A percentile compares a stretch with the other conserved stretches of the same genome.
Conservation (phyloP, 768 basidiomycete species). For the Macrolepiota albuminosa region DNA sequence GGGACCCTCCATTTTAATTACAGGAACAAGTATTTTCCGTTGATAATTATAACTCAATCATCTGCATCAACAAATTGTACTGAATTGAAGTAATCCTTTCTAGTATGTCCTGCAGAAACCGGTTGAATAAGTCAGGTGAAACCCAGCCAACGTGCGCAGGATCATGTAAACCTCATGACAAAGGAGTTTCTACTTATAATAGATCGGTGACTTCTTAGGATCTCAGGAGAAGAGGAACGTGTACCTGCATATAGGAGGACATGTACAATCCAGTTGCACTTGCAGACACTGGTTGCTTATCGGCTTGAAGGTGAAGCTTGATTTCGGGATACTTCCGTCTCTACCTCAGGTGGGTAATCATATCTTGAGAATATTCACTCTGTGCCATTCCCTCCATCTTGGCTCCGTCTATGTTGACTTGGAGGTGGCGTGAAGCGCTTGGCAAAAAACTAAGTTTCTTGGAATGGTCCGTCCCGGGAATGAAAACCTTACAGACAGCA, state of each 20-base stretch:
- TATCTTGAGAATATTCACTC: conserved; percentile 1
- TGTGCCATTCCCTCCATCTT: background rate
- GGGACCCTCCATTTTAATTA: background rate
- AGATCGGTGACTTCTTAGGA: conserved; percentile 27
- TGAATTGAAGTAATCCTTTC: conserved; percentile 21
- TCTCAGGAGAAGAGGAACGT: conserved; percentile 27
- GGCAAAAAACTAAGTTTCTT: conserved; percentile 9
- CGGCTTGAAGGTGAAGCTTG: conserved; percentile 36
- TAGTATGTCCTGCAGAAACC: conserved; percentile 24
- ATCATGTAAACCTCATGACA: conserved; percentile 20
- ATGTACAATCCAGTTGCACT: conserved; percentile 21
- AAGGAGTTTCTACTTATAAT: conserved; percentile 9
- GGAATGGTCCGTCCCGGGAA: conserved; percentile 29
- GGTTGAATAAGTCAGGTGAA: conserved; percentile 14
- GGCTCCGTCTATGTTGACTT: conserved; percentile 23
- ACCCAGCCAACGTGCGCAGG: conserved; percentile 19
- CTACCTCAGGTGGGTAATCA: conserved; percentile 5
- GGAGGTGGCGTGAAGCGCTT: conserved; percentile 6
- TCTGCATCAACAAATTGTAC: conserved; percentile 20
- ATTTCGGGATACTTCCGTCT: conserved; percentile 32
- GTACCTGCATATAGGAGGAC: conserved; percentile 19
- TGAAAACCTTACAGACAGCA: conserved; percentile 15
- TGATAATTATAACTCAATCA: too few relatives aligned
- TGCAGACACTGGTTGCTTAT: conserved; percentile 32
- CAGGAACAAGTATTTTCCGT: background rate